Evolutionary conservation across 345 rosid genomes (phyloP).

Genomic region (Lepidium aucheri): DNA sequence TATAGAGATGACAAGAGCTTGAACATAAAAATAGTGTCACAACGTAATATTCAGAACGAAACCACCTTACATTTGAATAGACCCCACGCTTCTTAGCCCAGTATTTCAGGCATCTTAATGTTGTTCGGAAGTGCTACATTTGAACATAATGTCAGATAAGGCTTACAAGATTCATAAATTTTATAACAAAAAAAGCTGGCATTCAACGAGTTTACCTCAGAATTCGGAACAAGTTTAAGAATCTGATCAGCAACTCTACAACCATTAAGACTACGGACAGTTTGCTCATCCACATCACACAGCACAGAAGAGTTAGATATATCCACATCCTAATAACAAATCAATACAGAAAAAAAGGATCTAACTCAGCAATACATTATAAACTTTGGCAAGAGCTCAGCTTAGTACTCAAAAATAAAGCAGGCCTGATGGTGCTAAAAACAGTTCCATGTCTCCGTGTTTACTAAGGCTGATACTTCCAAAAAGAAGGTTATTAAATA

Average conservation of each 20-base stretch:
- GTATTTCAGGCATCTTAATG: slow-evolving; percentile 53
- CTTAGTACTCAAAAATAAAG: neutral
- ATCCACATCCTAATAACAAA: slow-evolving; percentile 60
- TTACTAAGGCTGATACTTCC: neutral
- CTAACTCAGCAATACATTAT: neutral
- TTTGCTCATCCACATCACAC: slow-evolving; percentile 65
- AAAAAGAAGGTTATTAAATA: neutral
- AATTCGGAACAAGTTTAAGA: slow-evolving; percentile 78
- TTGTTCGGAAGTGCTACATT: slow-evolving; percentile 52
- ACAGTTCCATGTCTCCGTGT: neutral
- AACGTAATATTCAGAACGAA: neutral
- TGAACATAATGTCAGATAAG: neutral
- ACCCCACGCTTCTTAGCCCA: slow-evolving; percentile 71
- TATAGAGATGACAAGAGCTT: neutral
- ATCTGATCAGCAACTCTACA: slow-evolving; percentile 97
- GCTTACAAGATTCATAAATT: neutral
- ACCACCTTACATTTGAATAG: slow-evolving; percentile 56
- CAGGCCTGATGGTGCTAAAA: neutral
- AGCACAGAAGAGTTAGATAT: slow-evolving; percentile 60
- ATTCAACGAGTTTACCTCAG: slow-evolving; percentile 43
- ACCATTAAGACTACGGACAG: slow-evolving; percentile 90
- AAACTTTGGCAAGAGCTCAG: neutral
- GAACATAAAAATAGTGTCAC: neutral
- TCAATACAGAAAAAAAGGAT: neutral
- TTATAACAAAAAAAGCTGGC: neutral